phyloP scores from a whole-genome alignment of 805 yeast genomes.

The Candida golubevii region DNA sequence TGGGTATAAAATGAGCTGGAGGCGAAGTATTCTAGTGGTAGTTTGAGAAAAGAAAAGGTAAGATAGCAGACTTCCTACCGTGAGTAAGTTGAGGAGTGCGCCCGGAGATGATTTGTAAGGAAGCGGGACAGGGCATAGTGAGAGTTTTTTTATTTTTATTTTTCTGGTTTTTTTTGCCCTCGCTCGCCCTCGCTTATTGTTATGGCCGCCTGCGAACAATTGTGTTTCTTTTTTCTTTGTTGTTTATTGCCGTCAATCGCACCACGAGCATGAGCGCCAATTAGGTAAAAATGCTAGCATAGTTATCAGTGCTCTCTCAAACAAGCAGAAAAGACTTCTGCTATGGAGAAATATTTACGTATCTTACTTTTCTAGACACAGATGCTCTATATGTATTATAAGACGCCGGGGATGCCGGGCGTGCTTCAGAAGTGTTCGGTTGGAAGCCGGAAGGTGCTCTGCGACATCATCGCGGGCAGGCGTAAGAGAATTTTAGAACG shows the following conservation, averaged over 20 bases:
- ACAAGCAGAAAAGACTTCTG: too few species aligned
- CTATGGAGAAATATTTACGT: too few species aligned
- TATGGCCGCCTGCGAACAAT: neutral
- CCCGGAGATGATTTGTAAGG: conserved; percentile 8
- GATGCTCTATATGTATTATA: too few species aligned
- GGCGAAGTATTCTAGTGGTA: neutral
- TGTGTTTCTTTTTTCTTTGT: neutral
- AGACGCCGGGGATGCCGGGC: too few species aligned
- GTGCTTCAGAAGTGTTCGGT: too few species aligned
- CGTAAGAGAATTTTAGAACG: too few species aligned
- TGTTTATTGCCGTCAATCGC: neutral
- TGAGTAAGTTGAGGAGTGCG: conserved; percentile 7
- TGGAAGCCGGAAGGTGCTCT: too few species aligned
- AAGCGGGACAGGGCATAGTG: conserved; percentile 4
- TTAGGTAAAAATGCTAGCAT: too few species aligned
- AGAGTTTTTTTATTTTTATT: conserved; percentile 3
- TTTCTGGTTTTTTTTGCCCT: neutral
- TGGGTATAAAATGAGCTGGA: neutral
- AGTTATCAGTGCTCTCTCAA: too few species aligned
- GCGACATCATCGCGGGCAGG: too few species aligned
- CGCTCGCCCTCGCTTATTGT: neutral
- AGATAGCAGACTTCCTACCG: conserved; percentile 6
- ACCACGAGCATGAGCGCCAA: neutral
- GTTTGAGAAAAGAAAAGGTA: conserved; percentile 6
- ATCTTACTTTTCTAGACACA: too few species aligned